Evolutionary conservation across 1,284 basidiomycete species (phyloP), one percentile per base, ranked within the genome.

Genomic region (Cutaneotrichosporon cyanovorans): DNA sequence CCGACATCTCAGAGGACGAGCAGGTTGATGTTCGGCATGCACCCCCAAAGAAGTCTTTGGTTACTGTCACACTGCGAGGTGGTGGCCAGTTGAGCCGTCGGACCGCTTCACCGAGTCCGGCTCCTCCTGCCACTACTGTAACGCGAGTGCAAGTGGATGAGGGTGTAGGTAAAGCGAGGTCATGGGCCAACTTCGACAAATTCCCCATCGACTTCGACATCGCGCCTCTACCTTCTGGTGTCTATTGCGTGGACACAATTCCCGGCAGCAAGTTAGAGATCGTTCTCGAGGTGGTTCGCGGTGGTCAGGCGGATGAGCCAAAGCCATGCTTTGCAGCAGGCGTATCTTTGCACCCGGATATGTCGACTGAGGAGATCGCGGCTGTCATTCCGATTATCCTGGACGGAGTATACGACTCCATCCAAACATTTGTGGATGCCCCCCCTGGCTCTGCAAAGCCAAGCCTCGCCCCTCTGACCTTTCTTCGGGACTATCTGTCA

Each of bases 121-220:
- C 25, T 5, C 43, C 37, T 28, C 25, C 12, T 12, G 25, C 25
- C 8, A 20, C 32, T 1, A 41, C 23, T 4, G 19, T 37, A 2
- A 38, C 34, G 5, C 42, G 41, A 5, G 32, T 51, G 15, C 41
- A 53, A 8, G 42, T 67, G 2, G 65, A 69, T 49, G 53, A 51
- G 10, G 61, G 60, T 0, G 53, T 71, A 2, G 68, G 66, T 15
- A 63, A 62, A 42, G 66, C 65, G n/a, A 48, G 63, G 36, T 69
- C 68, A 10, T 72, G 70, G 70, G 65, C 62, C 5, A 65, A 69
- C 39, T 61, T 71, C 37, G 66, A 69, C 20, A 56, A 58, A 15
- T 68, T 69, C 41, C 63, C 68, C 2, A 51, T 68, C 38, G 68
- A 70, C 46, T 72, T 71, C 44, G 65, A 61, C 15, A 66, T 72